Evolutionary conservation across 1,284 basidiomycete species (phyloP), one percentile per base, ranked within the genome.

Genomic region (Fomitopsis betulina): DNA sequence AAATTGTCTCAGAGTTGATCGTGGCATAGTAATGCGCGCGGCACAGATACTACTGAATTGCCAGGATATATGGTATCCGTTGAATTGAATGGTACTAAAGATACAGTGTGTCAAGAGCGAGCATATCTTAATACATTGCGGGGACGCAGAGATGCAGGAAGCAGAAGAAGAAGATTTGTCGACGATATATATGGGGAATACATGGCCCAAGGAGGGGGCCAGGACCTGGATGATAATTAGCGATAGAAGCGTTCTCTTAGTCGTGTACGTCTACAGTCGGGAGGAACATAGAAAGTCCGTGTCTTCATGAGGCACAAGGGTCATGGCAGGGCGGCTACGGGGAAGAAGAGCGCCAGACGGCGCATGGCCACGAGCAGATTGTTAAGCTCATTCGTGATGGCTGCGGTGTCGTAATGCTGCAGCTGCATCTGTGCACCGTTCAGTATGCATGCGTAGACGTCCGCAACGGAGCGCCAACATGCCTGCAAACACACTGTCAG

Each of bases 391-490:
- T 70, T 67, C 59, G 71, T 69, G 12, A 73, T 63, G 33, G 66
- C 60, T 12, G 60, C 62, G 15, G 67, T 54, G 9, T 67, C 53
- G 55, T 67, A 63, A 42, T 70, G 62, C 58, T 57, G 52, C 47
- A 58, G 57, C 43, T 60, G 65, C 51, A 55, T 58, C 57, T 62
- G 68, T 49, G 55, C 63, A 54, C 59, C 58, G 25, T 58, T 58
- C 54, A 75, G 59, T 47, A 71, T 68, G 54, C 73, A 72, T 56
- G 77, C 60, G 60, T 76, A 74, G 5, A 74, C 69, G 58, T 77
- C 74, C 23, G 76, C 73, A 12, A 73, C 73, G 33, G 68, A 71
- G 39, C 70, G 71, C 76, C 77, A 79, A 59, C 75, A 76, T 6
- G 75, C 70, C 74, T 77, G 27, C 15, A 37, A 13, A 58, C 5